These are phyloP conservation scores for Durusdinium trenchii DNA, from an alignment of 73 alveolate genomes.

Conservation along the genomic window DNA sequence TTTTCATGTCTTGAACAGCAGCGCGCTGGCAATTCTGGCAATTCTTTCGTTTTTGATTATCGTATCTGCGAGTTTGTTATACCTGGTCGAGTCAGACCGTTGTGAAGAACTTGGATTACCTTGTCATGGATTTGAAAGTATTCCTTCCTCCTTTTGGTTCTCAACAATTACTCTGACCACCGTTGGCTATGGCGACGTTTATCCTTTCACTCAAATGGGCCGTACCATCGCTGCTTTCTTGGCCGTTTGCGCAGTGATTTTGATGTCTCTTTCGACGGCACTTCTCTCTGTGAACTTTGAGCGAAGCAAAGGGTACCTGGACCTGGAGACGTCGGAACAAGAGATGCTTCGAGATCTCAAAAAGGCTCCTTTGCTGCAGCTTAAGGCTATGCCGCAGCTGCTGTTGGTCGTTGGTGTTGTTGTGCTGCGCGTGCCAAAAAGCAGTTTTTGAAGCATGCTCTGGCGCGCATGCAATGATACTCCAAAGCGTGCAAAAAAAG, in stretches of 20 bases:
- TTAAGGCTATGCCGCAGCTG: too few relatives aligned
- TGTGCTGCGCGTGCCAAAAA: too few relatives aligned
- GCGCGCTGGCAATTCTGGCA: slow-evolving; percentile 35
- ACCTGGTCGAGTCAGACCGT: slow-evolving; percentile 72
- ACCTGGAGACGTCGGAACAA: neutral
- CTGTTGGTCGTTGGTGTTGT: too few relatives aligned
- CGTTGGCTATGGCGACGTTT: slow-evolving; percentile 83
- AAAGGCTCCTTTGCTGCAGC: neutral
- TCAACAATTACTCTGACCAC: slow-evolving; percentile 59
- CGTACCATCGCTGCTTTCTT: slow-evolving; percentile 49
- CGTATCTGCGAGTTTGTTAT: slow-evolving; percentile 30
- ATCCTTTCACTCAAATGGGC: slow-evolving; percentile 51
- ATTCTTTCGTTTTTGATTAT: slow-evolving; percentile 27
- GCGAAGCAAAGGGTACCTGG: neutral
- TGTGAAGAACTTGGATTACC: slow-evolving; percentile 48
- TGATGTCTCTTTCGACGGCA: slow-evolving; percentile 33
- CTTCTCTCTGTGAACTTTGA: slow-evolving; percentile 29
- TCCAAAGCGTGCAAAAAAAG: too few relatives aligned
- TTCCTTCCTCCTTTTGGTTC: slow-evolving; percentile 43
- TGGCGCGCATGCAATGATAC: too few relatives aligned
- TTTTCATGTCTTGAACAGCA: neutral
- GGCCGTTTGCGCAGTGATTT: slow-evolving; percentile 49
- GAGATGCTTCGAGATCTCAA: slow-evolving; percentile 6
- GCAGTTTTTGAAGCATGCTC: too few relatives aligned
- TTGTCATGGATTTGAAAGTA: slow-evolving; percentile 25